Base-by-base conservation (phyloP, 2,329 filamentous ascomycete species). In the Trichoderma endophyticum region DNA sequence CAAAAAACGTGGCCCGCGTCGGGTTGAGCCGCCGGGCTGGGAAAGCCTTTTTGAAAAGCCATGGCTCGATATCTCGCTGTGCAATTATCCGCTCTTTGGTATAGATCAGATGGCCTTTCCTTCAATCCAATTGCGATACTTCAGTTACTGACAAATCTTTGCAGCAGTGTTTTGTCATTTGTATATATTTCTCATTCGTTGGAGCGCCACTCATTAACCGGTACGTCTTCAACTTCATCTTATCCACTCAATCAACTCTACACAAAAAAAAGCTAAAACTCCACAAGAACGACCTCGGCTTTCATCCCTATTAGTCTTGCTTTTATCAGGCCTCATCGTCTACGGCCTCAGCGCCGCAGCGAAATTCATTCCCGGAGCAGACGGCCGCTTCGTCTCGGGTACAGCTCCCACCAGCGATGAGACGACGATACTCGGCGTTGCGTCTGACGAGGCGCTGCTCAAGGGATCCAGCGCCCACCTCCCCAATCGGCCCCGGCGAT, bases 121-220 rank as follows among this genome's bases (percentile, higher is more conserved):
- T 6, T 5, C 24, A 21, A 60, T 14, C 1, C 24, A 21, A 60
- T 14, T 21, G 56, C 7, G 15, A 36, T 28, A 34, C 5, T 30
- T 34, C 24, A 18, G 39, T 60, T 48, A 8, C 56, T 68, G 21
- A 70, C 36, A 6, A 6, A 14, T 14, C 21, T 21, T 14, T 59
- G 1, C 39, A 88, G 86, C 76, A 83, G 84, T 73, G 76, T 85
- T 15, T 75, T 81, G 60, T 86, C 85, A 3, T 86, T 87, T 76
- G 76, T 84, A 57, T 87, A 85, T 79, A 80, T 87, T 15, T 83
- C 82, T 3, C 80, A 82, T 73, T 84, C 81, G 7, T 77, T 86
- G 14, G 83, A 86, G 71, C 81, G 82, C 51, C 85, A 87, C 75
- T 84, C 84, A 24, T 78, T 88, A 68, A 83, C 85, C 73, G 84